These are phyloP conservation scores for Fusarium abutilonis DNA, from an alignment of 2,329 filamentous ascomycete species.

Conservation along the genomic window DNA sequence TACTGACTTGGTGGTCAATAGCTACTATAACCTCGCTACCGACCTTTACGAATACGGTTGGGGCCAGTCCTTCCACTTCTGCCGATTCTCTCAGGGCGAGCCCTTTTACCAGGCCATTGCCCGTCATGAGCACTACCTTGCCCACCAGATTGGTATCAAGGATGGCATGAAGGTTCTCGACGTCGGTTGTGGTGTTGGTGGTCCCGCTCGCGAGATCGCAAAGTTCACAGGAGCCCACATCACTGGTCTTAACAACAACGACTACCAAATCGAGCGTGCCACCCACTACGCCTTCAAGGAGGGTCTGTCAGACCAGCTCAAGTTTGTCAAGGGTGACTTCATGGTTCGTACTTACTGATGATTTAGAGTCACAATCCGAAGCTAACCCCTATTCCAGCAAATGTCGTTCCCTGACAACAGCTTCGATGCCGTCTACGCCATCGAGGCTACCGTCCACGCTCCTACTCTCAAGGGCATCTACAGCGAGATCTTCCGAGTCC, in stretches of 20 bases:
- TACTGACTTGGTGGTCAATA: conserved; percentile 50
- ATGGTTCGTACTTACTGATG: conserved; percentile 66
- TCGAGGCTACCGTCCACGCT: conserved; percentile 96
- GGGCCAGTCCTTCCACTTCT: conserved; percentile 98
- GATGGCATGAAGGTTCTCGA: conserved; percentile 91
- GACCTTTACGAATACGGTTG: conserved; percentile 97
- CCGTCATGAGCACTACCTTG: conserved; percentile 97
- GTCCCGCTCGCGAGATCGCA: conserved; percentile 93
- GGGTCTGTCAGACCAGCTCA: conserved; percentile 79
- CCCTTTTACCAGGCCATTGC: conserved; percentile 91
- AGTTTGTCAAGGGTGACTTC: conserved; percentile 95
- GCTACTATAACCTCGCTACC: conserved; percentile 97
- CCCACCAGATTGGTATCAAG: conserved; percentile 85
- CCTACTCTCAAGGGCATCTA: conserved; percentile 92
- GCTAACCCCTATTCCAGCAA: conserved; percentile 64
- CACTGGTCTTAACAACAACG: conserved; percentile 96
- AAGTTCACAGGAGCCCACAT: conserved; percentile 93
- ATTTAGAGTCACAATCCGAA: neutral
- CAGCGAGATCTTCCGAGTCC: conserved; percentile 89
- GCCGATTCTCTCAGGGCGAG: conserved; percentile 88
- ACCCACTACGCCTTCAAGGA: conserved; percentile 84
- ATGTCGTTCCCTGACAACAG: conserved; percentile 93
- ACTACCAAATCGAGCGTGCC: conserved; percentile 98
- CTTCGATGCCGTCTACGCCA: conserved; percentile 96
- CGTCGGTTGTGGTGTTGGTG: conserved; percentile 96